Base-by-base conservation (phyloP, 305 asterid genomes). In the Fraxinus ornus region DNA sequence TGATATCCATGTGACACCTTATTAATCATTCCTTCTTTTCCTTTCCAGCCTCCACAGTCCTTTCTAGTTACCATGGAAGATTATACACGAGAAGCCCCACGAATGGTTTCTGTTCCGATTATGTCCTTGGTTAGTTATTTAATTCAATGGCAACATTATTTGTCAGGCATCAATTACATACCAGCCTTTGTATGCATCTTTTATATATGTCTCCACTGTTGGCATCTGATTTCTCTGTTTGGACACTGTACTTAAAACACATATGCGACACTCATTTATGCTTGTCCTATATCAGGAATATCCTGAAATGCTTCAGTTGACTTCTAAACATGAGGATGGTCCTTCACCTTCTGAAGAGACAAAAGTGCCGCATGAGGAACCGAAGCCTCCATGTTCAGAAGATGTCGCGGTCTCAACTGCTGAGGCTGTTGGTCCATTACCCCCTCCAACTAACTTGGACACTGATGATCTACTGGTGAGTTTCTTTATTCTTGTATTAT, bases 281-380 rank as follows among this genome's bases (percentile, higher is more conserved):
- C 49, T 55, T 37, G 64, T 70, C 77, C 35, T 79, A 77, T 83
- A 78, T 80, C 90, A 97, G 99, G 98, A 97, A 80, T 92, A 91
- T 79, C 99, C 98, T 3, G 98, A 97, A 86, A 91, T 97, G 92
- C 94, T 97, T 87, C 90, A 92, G 95, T 88, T 93, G 88, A 94
- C 98, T 10, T 97, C 92, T 87, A 94, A 92, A 86, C 96, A 91
- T 79, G 98, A 94, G 83, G 99, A 93, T 77, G 92, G 37, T 78
- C 80, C 90, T 78, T 78, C 89, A 57, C 91, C 92, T 78, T 80
- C 93, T 62, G 98, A 92, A 85, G 98, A 93, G 82, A 79, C 87
- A 19, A 81, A 86, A 79, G 84, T 83, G 33, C 57, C 79, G 12
- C 84, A 84, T 4, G 93, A 89, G 30, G 99, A 90, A 83, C 89